These are phyloP conservation scores for Amanita muscaria DNA, from an alignment of 768 basidiomycete genomes.

Conservation along the genomic window DNA sequence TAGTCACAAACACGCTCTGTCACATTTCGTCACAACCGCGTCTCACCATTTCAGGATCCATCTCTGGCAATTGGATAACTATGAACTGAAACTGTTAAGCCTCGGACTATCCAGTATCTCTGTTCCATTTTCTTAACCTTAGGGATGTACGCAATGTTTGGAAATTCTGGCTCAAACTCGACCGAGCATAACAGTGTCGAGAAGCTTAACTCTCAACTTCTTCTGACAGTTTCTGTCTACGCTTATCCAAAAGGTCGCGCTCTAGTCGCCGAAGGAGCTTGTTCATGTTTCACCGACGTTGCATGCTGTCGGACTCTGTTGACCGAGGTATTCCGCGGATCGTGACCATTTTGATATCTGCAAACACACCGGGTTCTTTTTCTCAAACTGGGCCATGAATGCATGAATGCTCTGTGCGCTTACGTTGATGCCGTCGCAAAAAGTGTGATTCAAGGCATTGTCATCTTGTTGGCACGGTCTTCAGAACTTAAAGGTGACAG, in stretches of 20 bases:
- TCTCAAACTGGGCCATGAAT: not conserved
- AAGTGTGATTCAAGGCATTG: not conserved
- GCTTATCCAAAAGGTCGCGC: slow-evolving; percentile 1
- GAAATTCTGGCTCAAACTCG: not conserved
- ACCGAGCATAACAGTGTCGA: not conserved
- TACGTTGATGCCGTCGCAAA: not conserved
- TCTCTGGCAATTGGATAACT: not conserved
- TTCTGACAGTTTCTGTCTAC: slow-evolving; percentile 8
- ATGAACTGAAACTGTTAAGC: not conserved
- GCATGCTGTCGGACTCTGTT: not conserved
- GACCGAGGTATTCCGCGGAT: slow-evolving; percentile 9
- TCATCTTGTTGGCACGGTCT: no score
- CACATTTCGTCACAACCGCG: slow-evolving; percentile 9
- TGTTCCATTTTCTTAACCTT: not conserved
- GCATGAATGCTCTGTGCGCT: not conserved
- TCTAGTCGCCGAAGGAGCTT: not conserved
- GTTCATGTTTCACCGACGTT: not conserved
- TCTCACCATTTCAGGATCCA: not conserved
- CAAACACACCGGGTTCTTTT: not conserved
- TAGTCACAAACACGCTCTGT: slow-evolving; percentile 11
- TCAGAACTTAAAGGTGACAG: no score
- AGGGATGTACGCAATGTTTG: not conserved
- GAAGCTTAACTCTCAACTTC: slow-evolving; percentile 3
- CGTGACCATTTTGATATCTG: not conserved
- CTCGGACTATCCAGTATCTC: not conserved